Conservation (phyloP, 2,329 filamentous ascomycete species). For the Fusarium kyushuense region DNA sequence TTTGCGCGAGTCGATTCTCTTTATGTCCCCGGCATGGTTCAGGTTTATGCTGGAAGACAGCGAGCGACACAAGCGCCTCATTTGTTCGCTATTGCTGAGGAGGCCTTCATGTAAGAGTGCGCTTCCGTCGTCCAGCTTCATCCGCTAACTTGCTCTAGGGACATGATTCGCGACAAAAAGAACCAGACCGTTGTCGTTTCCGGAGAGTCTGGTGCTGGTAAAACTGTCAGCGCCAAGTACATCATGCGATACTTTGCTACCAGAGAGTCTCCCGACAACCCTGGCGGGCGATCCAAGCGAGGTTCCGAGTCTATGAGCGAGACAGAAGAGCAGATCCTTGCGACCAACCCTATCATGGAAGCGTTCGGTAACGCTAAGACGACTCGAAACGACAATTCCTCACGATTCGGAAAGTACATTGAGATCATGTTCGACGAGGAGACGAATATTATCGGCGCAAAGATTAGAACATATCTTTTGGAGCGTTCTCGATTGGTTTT, state of each 20-base stretch:
- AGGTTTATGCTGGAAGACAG: conserved; percentile 97
- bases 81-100: conserved; percentile 98
- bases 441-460: conserved; percentile 96
- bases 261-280: conserved; percentile 90
- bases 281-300: conserved; percentile 79
- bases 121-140: neutral
- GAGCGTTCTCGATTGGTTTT: conserved; percentile 97
- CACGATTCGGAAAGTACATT: conserved; percentile 98
- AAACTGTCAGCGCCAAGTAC: conserved; percentile 99
- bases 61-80: conserved; percentile 96
- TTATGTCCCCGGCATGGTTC: conserved; percentile 99
- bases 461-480: conserved; percentile 94
- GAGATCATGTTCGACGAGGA: conserved; percentile 98
- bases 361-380: conserved; percentile 99
- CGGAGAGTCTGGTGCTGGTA: conserved; percentile 97
- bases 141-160: conserved; percentile 68
- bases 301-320: conserved; percentile 90
- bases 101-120: conserved; percentile 85
- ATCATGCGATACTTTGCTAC: conserved; percentile 99
- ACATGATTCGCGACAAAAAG: conserved; percentile 95
- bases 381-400: conserved; percentile 99
- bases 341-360: conserved; percentile 99
- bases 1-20: conserved; percentile 97
- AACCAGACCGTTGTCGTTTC: conserved; percentile 99
- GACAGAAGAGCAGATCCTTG: conserved; percentile 97